Conservation (phyloP, 345 rosid species). For the Citrus glauca region DNA sequence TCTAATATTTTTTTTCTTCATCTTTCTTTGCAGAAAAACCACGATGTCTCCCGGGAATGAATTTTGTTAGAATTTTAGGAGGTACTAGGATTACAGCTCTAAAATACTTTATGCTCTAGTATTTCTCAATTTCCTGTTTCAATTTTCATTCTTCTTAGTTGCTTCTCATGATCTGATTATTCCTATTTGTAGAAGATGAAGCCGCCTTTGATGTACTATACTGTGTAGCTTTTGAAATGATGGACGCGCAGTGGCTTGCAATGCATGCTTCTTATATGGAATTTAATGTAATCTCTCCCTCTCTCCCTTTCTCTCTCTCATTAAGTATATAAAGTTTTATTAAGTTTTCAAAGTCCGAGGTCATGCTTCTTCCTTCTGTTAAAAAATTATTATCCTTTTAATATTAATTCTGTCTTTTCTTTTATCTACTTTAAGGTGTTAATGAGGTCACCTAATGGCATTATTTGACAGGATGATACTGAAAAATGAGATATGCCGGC, state of each 20-base stretch:
- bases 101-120: conserved; percentile 1
- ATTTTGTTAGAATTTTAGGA: conserved; percentile 80
- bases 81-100: conserved; percentile 39
- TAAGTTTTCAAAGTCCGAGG: neutral
- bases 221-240: conserved; percentile 91
- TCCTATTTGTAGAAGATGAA: conserved; percentile 69
- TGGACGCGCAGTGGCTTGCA: conserved; percentile 99
- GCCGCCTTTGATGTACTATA: conserved; percentile 87
- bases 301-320: conserved; percentile 13
- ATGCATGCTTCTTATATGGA: conserved; percentile 99
- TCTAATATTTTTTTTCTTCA: neutral
- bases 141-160: neutral
- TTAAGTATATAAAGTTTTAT: neutral
- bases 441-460: neutral
- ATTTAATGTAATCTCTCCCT: conserved; percentile 60
- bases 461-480: neutral
- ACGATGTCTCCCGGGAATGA: conserved; percentile 63
- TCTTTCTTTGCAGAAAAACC: conserved; percentile 64
- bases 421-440: neutral
- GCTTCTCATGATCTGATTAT: conserved; percentile 12
- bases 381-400: neutral
- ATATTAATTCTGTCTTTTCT: neutral
- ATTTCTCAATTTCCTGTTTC: neutral
- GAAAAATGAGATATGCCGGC: neutral
- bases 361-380: neutral